Base-by-base conservation (phyloP, 2,329 filamentous ascomycete species). In the Leptodontidium sp. region DNA sequence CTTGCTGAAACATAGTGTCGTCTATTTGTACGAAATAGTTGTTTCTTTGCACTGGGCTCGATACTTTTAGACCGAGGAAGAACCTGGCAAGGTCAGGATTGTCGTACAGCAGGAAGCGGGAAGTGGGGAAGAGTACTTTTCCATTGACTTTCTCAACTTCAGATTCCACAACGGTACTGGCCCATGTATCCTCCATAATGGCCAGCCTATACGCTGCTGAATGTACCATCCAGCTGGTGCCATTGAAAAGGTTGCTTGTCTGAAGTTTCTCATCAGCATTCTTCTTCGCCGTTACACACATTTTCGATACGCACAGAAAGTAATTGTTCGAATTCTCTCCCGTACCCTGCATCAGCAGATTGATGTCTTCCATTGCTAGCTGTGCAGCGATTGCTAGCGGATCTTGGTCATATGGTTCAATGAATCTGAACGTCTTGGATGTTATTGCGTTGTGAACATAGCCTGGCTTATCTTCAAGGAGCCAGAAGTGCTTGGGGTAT, bases 1-100 rank as follows among this genome's bases (percentile, higher is more conserved):
- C 76, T 73, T 72, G 74, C 65, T 75, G 70, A 43, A 76, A 83
- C 72, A 73, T 79, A 66, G 43, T 84, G 79, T 76, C 66, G 75
- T 95, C 92, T 1, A 94, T 91, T 79, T 96, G 93, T 70, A 96
- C 85, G 81, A 96, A 96, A 80, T 94, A 96, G 77, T 95, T 94
- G 78, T 94, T 92, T 63, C 69, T 63, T 40, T 74, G 61, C 12
- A 73, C 69, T 21, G 80, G 80, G 1, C 77, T 78, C 14, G 73
- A 76, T 3, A 79, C 78, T 2, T 80, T 80, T 14, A 84, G 75
- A 9, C 81, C 79, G 45, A 76, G 75, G 64, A 84, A 79, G 71
- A 84, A 84, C 69, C 82, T 82, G 32, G 1, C 26, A 7, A 26
- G 43, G 57, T 72, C 24, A 71, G 55, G 21, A 9, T 24, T 3